A percentile compares a stretch with the other conserved stretches of the same genome.
These are phyloP conservation scores for Chrysoporthe puriensis DNA, from an alignment of 2,329 filamentous ascomycete species.

Conservation along the genomic window DNA sequence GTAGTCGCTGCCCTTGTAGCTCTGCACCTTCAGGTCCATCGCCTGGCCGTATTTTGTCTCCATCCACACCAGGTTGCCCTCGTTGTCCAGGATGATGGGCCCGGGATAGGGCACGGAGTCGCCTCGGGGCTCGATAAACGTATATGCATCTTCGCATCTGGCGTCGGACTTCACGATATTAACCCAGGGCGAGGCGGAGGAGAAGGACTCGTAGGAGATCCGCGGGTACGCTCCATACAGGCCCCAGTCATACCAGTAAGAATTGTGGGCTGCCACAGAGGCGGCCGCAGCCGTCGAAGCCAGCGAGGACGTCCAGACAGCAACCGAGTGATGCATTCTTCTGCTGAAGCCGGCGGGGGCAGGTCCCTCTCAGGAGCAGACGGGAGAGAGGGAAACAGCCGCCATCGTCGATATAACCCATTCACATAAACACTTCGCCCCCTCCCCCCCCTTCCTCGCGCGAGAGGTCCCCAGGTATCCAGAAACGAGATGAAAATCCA, in stretches of 20 bases:
- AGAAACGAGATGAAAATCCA: background rate
- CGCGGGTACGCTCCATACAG: slow-evolving; percentile 30
- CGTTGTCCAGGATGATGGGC: slow-evolving; percentile 34
- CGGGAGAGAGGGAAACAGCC: no score
- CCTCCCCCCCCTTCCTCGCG: background rate
- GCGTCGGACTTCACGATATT: slow-evolving; percentile 30
- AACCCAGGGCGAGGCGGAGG: slow-evolving; percentile 24
- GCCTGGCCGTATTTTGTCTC: slow-evolving; percentile 31
- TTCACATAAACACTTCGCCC: background rate
- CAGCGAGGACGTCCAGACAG: background rate
- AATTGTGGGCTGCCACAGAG: slow-evolving; percentile 11
- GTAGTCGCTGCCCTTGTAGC: slow-evolving; percentile 38
- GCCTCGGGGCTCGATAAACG: slow-evolving; percentile 30
- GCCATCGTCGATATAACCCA: background rate
- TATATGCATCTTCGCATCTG: slow-evolving; percentile 26
- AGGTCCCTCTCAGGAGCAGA: background rate
- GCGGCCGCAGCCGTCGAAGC: slow-evolving; percentile 3
- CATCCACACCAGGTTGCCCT: slow-evolving; percentile 36
- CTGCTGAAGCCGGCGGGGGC: background rate
- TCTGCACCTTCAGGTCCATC: slow-evolving; percentile 34
- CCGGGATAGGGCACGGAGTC: slow-evolving; percentile 26
- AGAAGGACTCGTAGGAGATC: slow-evolving; percentile 27
- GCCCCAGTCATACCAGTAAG: slow-evolving; percentile 28
- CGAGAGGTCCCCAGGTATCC: background rate
- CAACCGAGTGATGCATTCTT: background rate